Base-by-base conservation (phyloP, 2,329 filamentous ascomycete species). In the Apiospora hydei region DNA sequence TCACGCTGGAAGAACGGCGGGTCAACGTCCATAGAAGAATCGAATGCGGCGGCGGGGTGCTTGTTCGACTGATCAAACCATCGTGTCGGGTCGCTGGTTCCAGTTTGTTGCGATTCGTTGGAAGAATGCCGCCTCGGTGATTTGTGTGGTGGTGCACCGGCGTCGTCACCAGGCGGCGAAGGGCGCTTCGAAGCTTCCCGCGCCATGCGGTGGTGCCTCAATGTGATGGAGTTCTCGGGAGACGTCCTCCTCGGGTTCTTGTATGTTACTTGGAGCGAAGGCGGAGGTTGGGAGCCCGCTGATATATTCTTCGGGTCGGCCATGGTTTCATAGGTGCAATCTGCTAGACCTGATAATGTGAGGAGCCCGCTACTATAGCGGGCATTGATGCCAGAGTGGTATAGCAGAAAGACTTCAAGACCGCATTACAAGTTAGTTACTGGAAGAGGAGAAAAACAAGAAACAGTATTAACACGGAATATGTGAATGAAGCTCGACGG, bases 51-150 rank as follows among this genome's bases (percentile, higher is more conserved):
- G 0, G 81, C 83, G 0, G 85, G 83, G 57, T 90, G 87, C 64
- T 84, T 79, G 61, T 90, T 90, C 5, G 85, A 87, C 14, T 80
- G 81, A 47, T 89, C 84, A 71, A 89, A 90, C 88, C 88, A 90
- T 47, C 80, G 84, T 47, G 83, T 86, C 0, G 87, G 83, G 69
- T 89, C 87, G 74, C 86, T 88, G 4, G 83, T 78, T 3, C 82
- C 81, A 0, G 87, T 88, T 30, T 84, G 81, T 66, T 86, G 82
- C 47, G 86, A 89, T 16, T 87, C 86, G 16, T 81, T 85, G 0
- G 87, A 88, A 0, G 86, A 88, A 44, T 86, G 81, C 30, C 82
- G 77, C 34, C 81, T 77, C 0, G 80, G 75, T 0, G 76, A 77
- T 6, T 75, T 76, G 1, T 47, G 66, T 70, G 66, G n/a, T 34